Percentiles rank a stretch among this genome's conserved stretches.
These are phyloP conservation scores for Trypanosoma brucei DNA, from an alignment of 208 protist genomes.

Conservation along the genomic window DNA sequence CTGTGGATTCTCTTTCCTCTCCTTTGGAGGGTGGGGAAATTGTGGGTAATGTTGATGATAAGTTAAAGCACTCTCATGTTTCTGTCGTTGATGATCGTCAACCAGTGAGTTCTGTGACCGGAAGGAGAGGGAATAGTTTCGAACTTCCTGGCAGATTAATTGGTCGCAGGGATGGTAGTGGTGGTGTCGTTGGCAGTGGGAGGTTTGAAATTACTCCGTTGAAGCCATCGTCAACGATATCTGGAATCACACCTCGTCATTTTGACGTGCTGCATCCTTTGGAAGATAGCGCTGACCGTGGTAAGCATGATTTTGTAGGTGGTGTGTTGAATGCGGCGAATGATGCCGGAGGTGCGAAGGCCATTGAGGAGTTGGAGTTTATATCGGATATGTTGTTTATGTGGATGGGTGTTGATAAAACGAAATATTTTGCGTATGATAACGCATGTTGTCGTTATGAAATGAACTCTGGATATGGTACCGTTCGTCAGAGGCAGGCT, in stretches of 20 bases:
- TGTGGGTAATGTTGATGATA: not conserved
- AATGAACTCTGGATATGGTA: conserved; percentile 21
- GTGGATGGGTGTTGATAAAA: conserved; percentile 53
- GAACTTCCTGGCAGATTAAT: conserved; percentile 17
- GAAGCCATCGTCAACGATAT: not conserved
- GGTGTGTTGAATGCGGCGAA: not conserved
- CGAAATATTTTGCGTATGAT: conserved; percentile 38
- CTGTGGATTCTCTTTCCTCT: not conserved
- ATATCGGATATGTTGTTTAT: conserved; percentile 59
- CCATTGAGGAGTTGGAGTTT: conserved; percentile 35
- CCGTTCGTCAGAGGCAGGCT: conserved; percentile 29
- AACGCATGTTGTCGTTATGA: conserved; percentile 22
- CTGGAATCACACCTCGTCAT: not conserved
- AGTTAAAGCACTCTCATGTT: not conserved
- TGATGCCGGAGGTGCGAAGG: conserved; percentile 1
- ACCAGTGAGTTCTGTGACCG: not conserved
- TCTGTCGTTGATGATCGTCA: not conserved
- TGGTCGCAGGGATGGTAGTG: conserved; percentile 7
- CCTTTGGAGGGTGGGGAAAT: not conserved
- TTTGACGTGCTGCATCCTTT: conserved; percentile 1
- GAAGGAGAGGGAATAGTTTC: conserved; percentile 2
- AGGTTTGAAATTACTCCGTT: not conserved
- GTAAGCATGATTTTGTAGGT: not conserved
- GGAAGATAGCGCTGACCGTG: not conserved
- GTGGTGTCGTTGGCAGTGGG: not conserved